Base-by-base conservation (phyloP, 2,329 filamentous ascomycete genomes). In the Nemania sp. region DNA sequence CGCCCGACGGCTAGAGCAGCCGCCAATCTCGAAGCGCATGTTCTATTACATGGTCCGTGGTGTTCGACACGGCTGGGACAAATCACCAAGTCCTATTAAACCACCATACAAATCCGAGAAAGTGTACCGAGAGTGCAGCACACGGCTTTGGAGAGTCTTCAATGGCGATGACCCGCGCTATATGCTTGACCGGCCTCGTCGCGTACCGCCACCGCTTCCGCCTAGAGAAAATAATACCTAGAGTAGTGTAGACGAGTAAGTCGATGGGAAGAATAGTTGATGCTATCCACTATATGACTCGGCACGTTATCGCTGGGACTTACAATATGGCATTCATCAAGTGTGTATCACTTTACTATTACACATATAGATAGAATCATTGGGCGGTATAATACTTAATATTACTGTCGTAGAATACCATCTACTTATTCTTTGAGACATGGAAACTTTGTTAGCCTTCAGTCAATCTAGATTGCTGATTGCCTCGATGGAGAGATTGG, bases 31-130 rank as follows among this genome's bases (percentile, higher is more conserved):
- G 26, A 91, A 90, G 79, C 82, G 82, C 7, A 86, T 91, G 0
- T 80, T 82, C 59, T 90, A 89, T 72, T 84, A 84, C 27, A 85
- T 89, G 78, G 83, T 91, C 1, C 79, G 82, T 3, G 87, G 83
- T 2, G 88, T 89, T 24, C 83, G 85, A 29, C 89, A 91, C 74
- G 89, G 85, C 0, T 92, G 89, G 85, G 89, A 92, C 73, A 92
- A 91, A 79, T 86, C 85, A 29, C 88, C 89, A 0, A 90, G 89
- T 73, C 88, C 88, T 4, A 76, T 87, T 26, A 83, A 82, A 62
- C 84, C 84, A 38, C 84, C 84, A 2, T 80, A 81, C 0, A 83
- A 84, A 26, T 83, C 86, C n/a, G 79, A 85, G 71, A 80, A 83
- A 62, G 79, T 88, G 66, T 90, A 90, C 73, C 72, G 80, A 45